phyloP scores from a whole-genome alignment of 257 asterid genomes.

The Penstemon eatonii region DNA sequence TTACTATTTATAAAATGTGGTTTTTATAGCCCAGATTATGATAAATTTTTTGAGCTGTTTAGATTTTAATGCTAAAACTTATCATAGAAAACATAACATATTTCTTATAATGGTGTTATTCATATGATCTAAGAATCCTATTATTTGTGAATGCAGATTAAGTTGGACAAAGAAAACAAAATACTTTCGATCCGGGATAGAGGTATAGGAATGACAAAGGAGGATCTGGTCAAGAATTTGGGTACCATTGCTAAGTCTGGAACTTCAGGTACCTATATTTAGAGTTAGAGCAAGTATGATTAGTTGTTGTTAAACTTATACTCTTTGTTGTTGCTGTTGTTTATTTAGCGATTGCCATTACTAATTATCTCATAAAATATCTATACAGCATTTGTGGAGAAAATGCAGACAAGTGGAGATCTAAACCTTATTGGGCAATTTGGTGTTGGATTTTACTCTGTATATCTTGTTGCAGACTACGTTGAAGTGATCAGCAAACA shows the following conservation, averaged over 20 bases:
- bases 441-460: slow-evolving; percentile 97
- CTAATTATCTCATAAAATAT: slow-evolving; percentile 15
- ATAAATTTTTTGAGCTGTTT: background rate
- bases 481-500: slow-evolving; percentile 96
- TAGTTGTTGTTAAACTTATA: background rate
- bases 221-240: slow-evolving; percentile 89
- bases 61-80: background rate
- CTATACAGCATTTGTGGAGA: slow-evolving; percentile 86
- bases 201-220: slow-evolving; percentile 98
- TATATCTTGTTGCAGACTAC: slow-evolving; percentile 89
- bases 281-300: slow-evolving; percentile 4
- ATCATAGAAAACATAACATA: background rate
- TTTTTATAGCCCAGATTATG: background rate
- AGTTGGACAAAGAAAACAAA: slow-evolving; percentile 87
- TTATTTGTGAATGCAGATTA: slow-evolving; percentile 54
- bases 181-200: slow-evolving; percentile 85
- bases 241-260: slow-evolving; percentile 99
- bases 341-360: background rate
- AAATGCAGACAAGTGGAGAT: slow-evolving; percentile 94
- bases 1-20: slow-evolving; percentile 17
- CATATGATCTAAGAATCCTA: background rate
- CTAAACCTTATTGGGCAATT: slow-evolving; percentile 94
- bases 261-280: slow-evolving; percentile 68
- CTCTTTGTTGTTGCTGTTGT: background rate
- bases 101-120: background rate